Evolutionary conservation across 331 rosid species (phyloP), one percentile per base, ranked within the genome.

Genomic region (Erythrophleum ivorense): DNA sequence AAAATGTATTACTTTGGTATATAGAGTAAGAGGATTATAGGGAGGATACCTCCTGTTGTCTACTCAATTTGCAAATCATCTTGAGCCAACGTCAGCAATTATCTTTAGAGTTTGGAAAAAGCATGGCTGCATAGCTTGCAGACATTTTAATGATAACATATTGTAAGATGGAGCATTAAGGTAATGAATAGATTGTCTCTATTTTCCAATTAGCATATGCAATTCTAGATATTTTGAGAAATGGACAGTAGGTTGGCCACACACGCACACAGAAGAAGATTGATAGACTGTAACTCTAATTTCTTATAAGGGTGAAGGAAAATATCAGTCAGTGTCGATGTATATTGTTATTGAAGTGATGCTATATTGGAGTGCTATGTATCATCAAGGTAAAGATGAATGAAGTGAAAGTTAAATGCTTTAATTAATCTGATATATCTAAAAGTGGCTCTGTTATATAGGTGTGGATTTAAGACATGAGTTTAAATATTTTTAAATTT

Each of bases 21-120:
- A 77, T 71, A 41, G 24, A 84, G 53, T 49, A 4, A 36, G 78
- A 15, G 83, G 66, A 29, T 50, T 48, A 57, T 67, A 65, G 2
- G 70, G 53, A 69, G 53, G 53, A 59, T 19, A 41, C 52, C 40
- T 54, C 38, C 50, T 58, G 31, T 7, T 36, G 58, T 29, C 72
- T 52, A 73, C 72, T 53, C 57, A 14, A 70, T 68, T 73, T 52
- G 34, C 11, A 14, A 41, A 59, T 65, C 33, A 48, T 15, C n/a
- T 1, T 4, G 43, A 45, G 62, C 33, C 38, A 62, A 13, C 4
- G 53, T n/a, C 24, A 33, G 38, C 75, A 50, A 55, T 41, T 33
- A 55, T 36, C 71, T 34, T 10, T 41, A 64, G 58, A 58, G 31
- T 16, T 65, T 66, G 19, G 77, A 73, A 78, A 60, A 63, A 63